Percentiles rank a stretch among this genome's conserved stretches.
phyloP scores from a whole-genome alignment of 768 basidiomycete genomes.

The Leccinum pellstonianum region DNA sequence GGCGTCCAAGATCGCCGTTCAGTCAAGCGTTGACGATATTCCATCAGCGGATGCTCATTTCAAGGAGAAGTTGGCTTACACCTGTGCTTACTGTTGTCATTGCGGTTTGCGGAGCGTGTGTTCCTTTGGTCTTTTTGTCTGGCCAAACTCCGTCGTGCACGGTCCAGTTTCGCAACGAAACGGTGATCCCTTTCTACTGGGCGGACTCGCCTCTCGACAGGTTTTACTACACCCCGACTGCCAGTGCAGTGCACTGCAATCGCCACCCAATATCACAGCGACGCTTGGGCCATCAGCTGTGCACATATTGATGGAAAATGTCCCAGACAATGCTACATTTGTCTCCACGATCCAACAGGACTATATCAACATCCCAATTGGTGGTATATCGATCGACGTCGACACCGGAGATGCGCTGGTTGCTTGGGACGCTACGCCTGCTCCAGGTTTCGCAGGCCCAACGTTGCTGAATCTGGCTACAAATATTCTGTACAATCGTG shows the following conservation, averaged over 20 bases:
- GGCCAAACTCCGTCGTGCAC: conserved; percentile 53
- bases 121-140: conserved; percentile 65
- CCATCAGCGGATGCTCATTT: conserved; percentile 64
- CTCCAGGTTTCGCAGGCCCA: conserved; percentile 57
- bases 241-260: conserved; percentile 40
- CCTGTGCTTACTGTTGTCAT: conserved; percentile 53
- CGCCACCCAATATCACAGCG: conserved; percentile 52
- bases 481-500: conserved; percentile 65
- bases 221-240: conserved; percentile 31
- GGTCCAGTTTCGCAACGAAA: conserved; percentile 36
- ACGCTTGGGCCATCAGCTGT: conserved; percentile 44
- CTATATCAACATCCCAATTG: conserved; percentile 56
- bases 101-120: conserved; percentile 59
- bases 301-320: conserved; percentile 37
- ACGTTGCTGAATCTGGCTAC: conserved; percentile 65
- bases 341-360: conserved; percentile 49
- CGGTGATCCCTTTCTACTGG: conserved; percentile 51
- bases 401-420: conserved; percentile 51
- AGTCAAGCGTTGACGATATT: conserved; percentile 72
- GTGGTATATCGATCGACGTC: conserved; percentile 65
- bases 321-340: conserved; percentile 62
- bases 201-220: conserved; percentile 44
- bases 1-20: conserved; percentile 54
- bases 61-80: conserved; percentile 67
- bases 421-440: conserved; percentile 68